Conservation (phyloP, 2,329 filamentous ascomycete species). For the Trichoderma afroharzianum region DNA sequence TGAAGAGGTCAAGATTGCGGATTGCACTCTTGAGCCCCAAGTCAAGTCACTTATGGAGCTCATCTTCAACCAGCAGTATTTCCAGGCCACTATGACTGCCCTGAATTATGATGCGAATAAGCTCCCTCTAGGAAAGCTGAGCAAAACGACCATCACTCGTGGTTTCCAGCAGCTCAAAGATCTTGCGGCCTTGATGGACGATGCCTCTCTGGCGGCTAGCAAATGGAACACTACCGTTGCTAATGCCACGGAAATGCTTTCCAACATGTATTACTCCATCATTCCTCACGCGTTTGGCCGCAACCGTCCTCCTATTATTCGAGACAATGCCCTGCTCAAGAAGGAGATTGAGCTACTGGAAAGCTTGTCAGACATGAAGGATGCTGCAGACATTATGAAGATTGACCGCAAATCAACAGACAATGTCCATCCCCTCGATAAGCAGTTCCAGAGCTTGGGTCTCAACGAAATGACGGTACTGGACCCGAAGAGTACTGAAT, state of each 20-base stretch:
- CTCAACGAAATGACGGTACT: constrained; percentile 75
- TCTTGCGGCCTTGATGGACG: constrained; percentile 62
- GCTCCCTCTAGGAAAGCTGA: constrained; percentile 78
- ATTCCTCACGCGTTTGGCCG: constrained; percentile 82
- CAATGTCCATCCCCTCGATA: constrained; percentile 63
- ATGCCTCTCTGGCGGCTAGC: constrained; percentile 43
- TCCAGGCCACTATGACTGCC: constrained; percentile 61
- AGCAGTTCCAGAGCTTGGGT: constrained; percentile 66
- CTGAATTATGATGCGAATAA: constrained; percentile 73
- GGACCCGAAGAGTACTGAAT: constrained; percentile 58
- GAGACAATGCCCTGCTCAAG: constrained; percentile 56
- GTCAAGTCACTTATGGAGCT: constrained; percentile 70
- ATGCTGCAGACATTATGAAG: constrained; percentile 74
- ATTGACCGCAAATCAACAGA: constrained; percentile 47
- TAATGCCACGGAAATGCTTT: constrained; percentile 57
- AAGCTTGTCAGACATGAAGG: constrained; percentile 80
- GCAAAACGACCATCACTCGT: constrained; percentile 69
- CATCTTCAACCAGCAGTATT: constrained; percentile 77
- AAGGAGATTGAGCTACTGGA: constrained; percentile 76
- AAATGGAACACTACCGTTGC: constrained; percentile 38
- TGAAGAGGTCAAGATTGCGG: constrained; percentile 34
- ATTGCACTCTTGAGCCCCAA: constrained; percentile 56
- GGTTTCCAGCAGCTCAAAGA: constrained; percentile 78
- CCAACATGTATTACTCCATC: constrained; percentile 74
- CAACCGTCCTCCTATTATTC: constrained; percentile 66